Conservation (phyloP, 2,329 filamentous ascomycete genomes). For the Pyricularia sp. region DNA sequence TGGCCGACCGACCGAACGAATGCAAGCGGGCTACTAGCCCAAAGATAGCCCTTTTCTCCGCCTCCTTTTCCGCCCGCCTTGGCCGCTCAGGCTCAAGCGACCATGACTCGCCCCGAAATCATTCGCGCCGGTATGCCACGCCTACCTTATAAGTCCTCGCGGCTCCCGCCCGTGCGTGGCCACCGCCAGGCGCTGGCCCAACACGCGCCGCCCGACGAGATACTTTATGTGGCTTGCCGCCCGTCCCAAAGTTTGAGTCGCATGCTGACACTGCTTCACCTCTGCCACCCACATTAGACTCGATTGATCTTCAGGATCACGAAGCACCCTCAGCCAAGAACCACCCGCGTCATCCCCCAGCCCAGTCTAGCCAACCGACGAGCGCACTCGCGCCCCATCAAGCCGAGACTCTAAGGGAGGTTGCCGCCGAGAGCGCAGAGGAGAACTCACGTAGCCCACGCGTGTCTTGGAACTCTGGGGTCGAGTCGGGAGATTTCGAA, state of each 20-base stretch:
- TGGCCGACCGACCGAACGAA: neutral
- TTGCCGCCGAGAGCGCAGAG: slow-evolving; percentile 62
- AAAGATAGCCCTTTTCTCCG: neutral
- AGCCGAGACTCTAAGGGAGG: slow-evolving; percentile 68
- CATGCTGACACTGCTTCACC: slow-evolving; percentile 6
- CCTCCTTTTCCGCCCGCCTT: neutral
- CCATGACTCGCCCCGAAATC: slow-evolving; percentile 46
- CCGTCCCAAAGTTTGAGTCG: slow-evolving; percentile 2
- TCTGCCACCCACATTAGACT: slow-evolving; percentile 45
- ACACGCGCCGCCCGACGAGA: slow-evolving; percentile 8
- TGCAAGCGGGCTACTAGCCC: neutral
- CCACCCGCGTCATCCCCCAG: slow-evolving; percentile 46
- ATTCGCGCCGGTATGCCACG: slow-evolving; percentile 43
- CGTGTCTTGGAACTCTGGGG: slow-evolving; percentile 38
- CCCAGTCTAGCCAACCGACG: slow-evolving; percentile 36
- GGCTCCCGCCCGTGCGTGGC: neutral
- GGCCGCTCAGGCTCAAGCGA: slow-evolving; percentile 15
- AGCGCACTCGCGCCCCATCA: slow-evolving; percentile 61
- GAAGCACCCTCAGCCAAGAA: slow-evolving; percentile 73
- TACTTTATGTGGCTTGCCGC: slow-evolving; percentile 7
- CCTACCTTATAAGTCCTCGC: neutral
- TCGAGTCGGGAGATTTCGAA: slow-evolving; percentile 29
- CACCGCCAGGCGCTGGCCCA: neutral
- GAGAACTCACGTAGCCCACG: slow-evolving; percentile 37
- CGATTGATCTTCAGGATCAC: slow-evolving; percentile 84